Evolutionary conservation across 2,329 filamentous ascomycete genomes (phyloP), one percentile per base, ranked within the genome.

Genomic region (Cordyceps tenuipes): DNA sequence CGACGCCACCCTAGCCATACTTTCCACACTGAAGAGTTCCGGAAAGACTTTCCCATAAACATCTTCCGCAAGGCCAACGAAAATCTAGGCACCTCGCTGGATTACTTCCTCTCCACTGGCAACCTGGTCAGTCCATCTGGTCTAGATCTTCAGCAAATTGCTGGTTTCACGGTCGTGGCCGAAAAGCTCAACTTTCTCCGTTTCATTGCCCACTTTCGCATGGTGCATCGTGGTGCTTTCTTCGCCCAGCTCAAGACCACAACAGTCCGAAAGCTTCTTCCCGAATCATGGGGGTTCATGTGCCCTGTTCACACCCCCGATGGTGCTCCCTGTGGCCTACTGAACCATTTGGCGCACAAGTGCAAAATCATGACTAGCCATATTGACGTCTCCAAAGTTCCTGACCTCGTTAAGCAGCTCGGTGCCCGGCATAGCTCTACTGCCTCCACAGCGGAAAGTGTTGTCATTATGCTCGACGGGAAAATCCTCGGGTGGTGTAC

Each of bases 151-250:
- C 94, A 97, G 71, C 94, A 99, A 74, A 87, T 88, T 0, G 94
- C 93, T 13, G 94, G 94, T 63, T 99, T 96, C 73, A 96, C 91
- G 0, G 91, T 99, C 55, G 92, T 97, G 56, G 94, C 94, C 3
- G 94, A 99, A 72, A 97, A 97, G 81, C 93, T 99, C 71, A 99
- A 99, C 77, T 99, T 97, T 72, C 85, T 96, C 69, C 90, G 94
- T 68, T 99, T 97, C 77, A 96, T 99, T 77, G 94, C 90, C 73
- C 94, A 99, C 74, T 99, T 99, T 82, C 89, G 94, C 66, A 97
- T 97, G 91, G 91, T 99, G 61, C 94, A 99, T 77, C 86, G 94
- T 85, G 94, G 94, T 79, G 94, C 91, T 71, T 99, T 99, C 82
- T 99, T 99, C 73, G 94, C 94, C 3, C 90, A 97, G 72, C 77